These are phyloP conservation scores for Ceratocystis cubensis DNA, from an alignment of 2,329 filamentous ascomycete genomes.

Conservation along the genomic window DNA sequence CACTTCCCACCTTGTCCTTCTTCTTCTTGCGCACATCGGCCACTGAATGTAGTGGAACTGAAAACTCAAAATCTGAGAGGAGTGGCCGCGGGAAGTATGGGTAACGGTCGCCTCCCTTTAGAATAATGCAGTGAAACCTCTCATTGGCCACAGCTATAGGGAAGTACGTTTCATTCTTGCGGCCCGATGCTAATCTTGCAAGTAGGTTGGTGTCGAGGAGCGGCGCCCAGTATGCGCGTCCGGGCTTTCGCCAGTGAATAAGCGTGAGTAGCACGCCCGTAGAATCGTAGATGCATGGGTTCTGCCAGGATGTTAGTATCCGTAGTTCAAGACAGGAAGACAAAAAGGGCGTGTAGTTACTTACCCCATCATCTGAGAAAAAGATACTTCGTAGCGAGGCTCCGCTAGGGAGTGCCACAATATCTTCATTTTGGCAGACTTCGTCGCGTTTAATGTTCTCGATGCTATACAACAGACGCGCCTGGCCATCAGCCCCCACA, in stretches of 20 bases:
- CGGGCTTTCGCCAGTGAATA: conserved; percentile 77
- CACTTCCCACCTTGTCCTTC: conserved; percentile 27
- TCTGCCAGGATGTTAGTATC: conserved; percentile 36
- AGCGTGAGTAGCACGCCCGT: conserved; percentile 79
- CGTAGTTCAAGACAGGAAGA: background rate
- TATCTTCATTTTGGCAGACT: conserved; percentile 87
- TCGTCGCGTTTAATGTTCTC: conserved; percentile 91
- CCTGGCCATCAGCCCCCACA: conserved; percentile 62
- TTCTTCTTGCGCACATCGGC: conserved; percentile 25
- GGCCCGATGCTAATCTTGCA: conserved; percentile 67
- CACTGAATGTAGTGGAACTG: conserved; percentile 52
- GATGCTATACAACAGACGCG: conserved; percentile 76
- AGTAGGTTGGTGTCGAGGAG: conserved; percentile 80
- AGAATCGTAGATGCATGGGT: conserved; percentile 92
- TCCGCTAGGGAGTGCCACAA: conserved; percentile 67
- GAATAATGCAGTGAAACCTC: conserved; percentile 96
- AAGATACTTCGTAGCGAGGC: conserved; percentile 69
- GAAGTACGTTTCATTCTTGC: conserved; percentile 85
- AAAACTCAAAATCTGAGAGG: conserved; percentile 86
- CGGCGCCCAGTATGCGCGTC: conserved; percentile 81
- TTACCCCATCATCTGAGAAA: conserved; percentile 80
- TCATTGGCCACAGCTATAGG: conserved; percentile 84
- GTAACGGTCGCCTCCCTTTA: conserved; percentile 87
- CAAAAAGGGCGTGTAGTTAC: conserved; percentile 27
- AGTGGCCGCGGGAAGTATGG: conserved; percentile 85